Conservation (phyloP, 2,329 filamentous ascomycete species). For the Beauveria caledonica region DNA sequence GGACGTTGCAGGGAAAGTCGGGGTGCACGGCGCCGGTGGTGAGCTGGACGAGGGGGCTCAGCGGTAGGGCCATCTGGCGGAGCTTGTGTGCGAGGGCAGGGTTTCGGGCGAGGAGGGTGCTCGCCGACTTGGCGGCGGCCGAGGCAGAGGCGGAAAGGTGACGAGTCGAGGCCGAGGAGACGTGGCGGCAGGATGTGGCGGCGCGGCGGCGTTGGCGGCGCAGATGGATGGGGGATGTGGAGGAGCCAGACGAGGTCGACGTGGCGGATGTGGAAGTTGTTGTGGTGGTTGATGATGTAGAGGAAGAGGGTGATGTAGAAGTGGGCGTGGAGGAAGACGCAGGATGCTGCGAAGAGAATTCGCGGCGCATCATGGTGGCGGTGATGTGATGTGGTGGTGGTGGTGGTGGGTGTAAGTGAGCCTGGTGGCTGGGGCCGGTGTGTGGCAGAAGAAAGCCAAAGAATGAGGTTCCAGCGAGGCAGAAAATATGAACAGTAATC, state of each 20-base stretch:
- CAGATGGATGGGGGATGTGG: slow-evolving; percentile 18
- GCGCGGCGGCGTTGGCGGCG: slow-evolving; percentile 9
- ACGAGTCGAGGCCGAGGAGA: neutral
- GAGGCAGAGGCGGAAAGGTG: slow-evolving; percentile 19
- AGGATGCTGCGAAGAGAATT: slow-evolving; percentile 10
- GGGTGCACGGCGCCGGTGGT: slow-evolving; percentile 55
- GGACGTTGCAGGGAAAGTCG: slow-evolving; percentile 55
- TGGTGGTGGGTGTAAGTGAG: neutral
- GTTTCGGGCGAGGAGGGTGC: slow-evolving; percentile 34
- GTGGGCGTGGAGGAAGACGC: slow-evolving; percentile 8
- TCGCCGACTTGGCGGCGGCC: slow-evolving; percentile 15
- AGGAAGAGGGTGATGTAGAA: slow-evolving; percentile 15
- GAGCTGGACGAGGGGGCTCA: slow-evolving; percentile 59
- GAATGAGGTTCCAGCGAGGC: neutral
- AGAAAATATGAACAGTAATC: neutral
- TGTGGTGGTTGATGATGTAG: slow-evolving; percentile 10
- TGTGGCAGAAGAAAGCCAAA: neutral
- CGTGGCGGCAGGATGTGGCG: neutral
- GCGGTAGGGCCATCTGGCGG: slow-evolving; percentile 53
- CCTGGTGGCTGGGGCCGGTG: neutral
- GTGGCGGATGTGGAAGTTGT: slow-evolving; percentile 16
- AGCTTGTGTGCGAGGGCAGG: slow-evolving; percentile 54
- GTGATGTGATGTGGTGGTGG: neutral
- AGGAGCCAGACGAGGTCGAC: slow-evolving; percentile 27
- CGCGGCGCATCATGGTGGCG: slow-evolving; percentile 10